Evolutionary conservation across 148 eudicot genomes (phyloP).

Genomic region (Vaccinium corymbosum): DNA sequence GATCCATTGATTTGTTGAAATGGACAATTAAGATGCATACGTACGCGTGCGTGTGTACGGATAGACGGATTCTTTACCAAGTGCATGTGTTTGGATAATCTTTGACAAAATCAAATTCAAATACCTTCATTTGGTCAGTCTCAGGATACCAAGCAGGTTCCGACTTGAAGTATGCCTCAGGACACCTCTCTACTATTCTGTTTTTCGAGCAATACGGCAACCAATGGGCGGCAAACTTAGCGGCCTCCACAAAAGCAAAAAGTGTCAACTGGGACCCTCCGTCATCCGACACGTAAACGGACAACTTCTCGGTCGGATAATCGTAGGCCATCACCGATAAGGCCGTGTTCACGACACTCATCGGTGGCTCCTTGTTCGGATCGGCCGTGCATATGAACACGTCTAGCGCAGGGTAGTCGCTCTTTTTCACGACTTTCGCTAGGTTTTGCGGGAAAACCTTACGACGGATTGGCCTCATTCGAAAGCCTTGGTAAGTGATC

Average conservation of each 20-base stretch:
- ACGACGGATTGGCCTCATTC: conserved; percentile 51
- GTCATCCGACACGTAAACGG: conserved; percentile 84
- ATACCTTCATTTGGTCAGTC: conserved; percentile 55
- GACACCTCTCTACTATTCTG: conserved; percentile 41
- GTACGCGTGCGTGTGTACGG: too few species aligned
- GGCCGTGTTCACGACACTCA: conserved; percentile 69
- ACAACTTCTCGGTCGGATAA: conserved; percentile 63
- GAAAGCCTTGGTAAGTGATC: conserved; percentile 51
- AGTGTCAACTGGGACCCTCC: conserved; percentile 73
- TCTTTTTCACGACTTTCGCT: background rate
- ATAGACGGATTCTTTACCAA: too few species aligned
- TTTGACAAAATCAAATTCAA: too few species aligned
- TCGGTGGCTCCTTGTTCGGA: conserved; percentile 78
- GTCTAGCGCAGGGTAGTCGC: conserved; percentile 49
- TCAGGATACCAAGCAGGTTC: conserved; percentile 16
- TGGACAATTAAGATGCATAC: too few species aligned
- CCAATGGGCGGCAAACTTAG: conserved; percentile 62
- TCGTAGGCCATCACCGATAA: conserved; percentile 84
- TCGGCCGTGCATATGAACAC: conserved; percentile 88
- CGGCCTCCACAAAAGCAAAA: conserved; percentile 75
- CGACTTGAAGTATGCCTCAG: conserved; percentile 50
- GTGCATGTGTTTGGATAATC: too few species aligned
- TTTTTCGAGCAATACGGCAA: conserved; percentile 63
- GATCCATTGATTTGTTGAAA: too few species aligned
- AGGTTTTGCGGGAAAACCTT: conserved; percentile 44